These are phyloP conservation scores for Ambrosiella xylebori DNA, from an alignment of 2,329 filamentous ascomycete genomes.

Conservation along the genomic window DNA sequence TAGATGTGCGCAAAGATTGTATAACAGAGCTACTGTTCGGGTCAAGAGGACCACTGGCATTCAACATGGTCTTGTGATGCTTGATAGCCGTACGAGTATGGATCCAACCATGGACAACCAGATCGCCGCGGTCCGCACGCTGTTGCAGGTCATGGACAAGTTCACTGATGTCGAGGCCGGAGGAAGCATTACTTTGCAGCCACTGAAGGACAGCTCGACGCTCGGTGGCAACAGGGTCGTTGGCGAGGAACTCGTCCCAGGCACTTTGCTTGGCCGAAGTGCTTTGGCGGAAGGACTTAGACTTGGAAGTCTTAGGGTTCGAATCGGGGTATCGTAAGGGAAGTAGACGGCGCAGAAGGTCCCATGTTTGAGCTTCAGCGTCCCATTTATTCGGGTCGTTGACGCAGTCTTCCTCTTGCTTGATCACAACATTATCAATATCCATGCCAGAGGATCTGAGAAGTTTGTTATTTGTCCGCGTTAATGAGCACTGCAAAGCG, in stretches of 20 bases:
- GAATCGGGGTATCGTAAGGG: conserved; percentile 43
- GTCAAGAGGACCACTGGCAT: conserved; percentile 45
- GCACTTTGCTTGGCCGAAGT: conserved; percentile 8
- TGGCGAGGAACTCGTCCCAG: conserved; percentile 53
- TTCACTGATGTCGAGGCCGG: conserved; percentile 52
- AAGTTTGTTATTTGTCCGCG: conserved; percentile 12
- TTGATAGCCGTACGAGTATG: conserved; percentile 86
- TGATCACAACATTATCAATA: conserved; percentile 31
- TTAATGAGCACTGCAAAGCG: conserved; percentile 28
- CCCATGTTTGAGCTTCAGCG: conserved; percentile 80
- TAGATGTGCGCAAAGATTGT: conserved; percentile 37
- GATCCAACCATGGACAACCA: conserved; percentile 79
- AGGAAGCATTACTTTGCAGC: conserved; percentile 62
- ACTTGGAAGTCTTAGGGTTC: conserved; percentile 1
- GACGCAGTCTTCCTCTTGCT: conserved; percentile 15
- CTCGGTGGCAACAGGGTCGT: conserved; percentile 58
- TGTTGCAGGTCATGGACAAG: conserved; percentile 60
- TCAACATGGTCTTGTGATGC: conserved; percentile 61
- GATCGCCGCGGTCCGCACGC: conserved; percentile 60
- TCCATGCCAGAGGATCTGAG: conserved; percentile 31
- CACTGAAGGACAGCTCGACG: conserved; percentile 68
- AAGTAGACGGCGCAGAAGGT: conserved; percentile 60
- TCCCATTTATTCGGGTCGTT: conserved; percentile 40
- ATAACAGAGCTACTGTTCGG: conserved; percentile 40
- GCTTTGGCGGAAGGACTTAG: conserved; percentile 8